Conservation (phyloP, 208 protist species). For the Crithidia mellificae region DNA sequence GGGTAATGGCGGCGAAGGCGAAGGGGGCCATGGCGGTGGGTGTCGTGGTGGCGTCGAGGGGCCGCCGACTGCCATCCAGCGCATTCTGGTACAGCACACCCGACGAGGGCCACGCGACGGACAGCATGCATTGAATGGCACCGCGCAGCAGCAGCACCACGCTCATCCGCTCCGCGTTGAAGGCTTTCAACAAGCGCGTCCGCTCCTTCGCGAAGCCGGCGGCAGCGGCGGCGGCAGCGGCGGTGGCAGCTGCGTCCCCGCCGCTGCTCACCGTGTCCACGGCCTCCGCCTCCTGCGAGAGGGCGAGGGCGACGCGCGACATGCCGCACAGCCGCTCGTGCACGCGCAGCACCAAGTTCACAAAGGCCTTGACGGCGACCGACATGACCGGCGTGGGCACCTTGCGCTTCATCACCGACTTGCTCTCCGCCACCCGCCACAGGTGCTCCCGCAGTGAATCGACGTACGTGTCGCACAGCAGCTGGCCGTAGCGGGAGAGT, state of each 20-base stretch:
- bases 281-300: constrained; percentile 19
- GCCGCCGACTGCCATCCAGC: constrained; percentile 19
- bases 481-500: constrained; percentile 57
- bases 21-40: constrained; percentile 35
- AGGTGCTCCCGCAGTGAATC: constrained; percentile 59
- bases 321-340: constrained; percentile 65
- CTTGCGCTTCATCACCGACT: constrained; percentile 5
- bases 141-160: constrained; percentile 57
- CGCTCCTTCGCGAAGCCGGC: constrained; percentile 19
- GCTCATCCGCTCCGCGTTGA: constrained; percentile 62
- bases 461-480: constrained; percentile 79
- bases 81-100: constrained; percentile 68
- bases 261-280: not conserved
- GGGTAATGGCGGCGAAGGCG: constrained; percentile 50
- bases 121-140: constrained; percentile 61
- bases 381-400: constrained; percentile 48
- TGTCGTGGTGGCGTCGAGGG: constrained; percentile 24
- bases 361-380: constrained; percentile 50
- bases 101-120: constrained; percentile 79
- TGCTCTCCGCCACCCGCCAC: constrained; percentile 10
- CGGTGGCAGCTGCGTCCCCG: constrained; percentile 3
- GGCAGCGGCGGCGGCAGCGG: not conserved
- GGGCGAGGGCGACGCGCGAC: constrained; percentile 41
- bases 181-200: constrained; percentile 32
- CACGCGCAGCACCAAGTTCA: constrained; percentile 54